Evolutionary conservation across 2,329 filamentous ascomycete species (phyloP).

Genomic region (Cryphonectria carpinicola): DNA sequence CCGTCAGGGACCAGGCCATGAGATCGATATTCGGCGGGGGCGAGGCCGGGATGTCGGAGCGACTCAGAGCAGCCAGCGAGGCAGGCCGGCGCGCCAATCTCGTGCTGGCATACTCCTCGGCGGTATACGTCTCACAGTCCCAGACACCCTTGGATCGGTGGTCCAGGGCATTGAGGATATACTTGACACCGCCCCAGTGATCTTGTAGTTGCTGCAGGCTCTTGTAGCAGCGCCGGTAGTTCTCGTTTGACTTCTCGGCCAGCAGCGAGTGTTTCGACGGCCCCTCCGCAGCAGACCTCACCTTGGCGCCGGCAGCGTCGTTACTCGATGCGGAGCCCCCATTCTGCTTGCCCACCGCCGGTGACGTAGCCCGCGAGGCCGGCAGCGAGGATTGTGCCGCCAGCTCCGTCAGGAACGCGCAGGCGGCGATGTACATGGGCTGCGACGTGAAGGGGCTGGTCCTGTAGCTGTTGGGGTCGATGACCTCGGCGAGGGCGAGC

Average conservation of each 20-base stretch:
- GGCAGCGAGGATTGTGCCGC: constrained; percentile 70
- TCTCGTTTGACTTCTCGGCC: constrained; percentile 80
- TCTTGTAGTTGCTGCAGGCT: constrained; percentile 78
- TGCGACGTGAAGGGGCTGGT: constrained; percentile 90
- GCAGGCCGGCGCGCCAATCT: constrained; percentile 52
- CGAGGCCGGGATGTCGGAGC: constrained; percentile 51
- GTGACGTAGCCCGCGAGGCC: constrained; percentile 63
- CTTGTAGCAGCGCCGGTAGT: constrained; percentile 86
- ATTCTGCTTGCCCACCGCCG: constrained; percentile 38
- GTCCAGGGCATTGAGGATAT: constrained; percentile 83
- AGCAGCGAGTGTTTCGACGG: constrained; percentile 72
- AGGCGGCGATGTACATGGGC: constrained; percentile 89
- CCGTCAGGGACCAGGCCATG: constrained; percentile 86
- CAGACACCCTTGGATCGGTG: constrained; percentile 87
- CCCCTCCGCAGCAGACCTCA: constrained; percentile 33
- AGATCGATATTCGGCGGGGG: constrained; percentile 50
- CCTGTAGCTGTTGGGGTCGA: constrained; percentile 83
- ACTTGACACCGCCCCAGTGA: constrained; percentile 86
- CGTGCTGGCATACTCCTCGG: constrained; percentile 78
- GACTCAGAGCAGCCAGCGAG: constrained; percentile 50
- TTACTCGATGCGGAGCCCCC: not conserved
- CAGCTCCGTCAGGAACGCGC: constrained; percentile 85
- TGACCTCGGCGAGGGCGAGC: constrained; percentile 80
- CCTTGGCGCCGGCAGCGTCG: constrained; percentile 3
- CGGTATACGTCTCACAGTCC: constrained; percentile 70